A percentile compares a stretch with the other conserved stretches of the same genome.
Evolutionary conservation across 202 grass and related monocot genomes (phyloP).

Genomic region (Panicum virgatum): DNA sequence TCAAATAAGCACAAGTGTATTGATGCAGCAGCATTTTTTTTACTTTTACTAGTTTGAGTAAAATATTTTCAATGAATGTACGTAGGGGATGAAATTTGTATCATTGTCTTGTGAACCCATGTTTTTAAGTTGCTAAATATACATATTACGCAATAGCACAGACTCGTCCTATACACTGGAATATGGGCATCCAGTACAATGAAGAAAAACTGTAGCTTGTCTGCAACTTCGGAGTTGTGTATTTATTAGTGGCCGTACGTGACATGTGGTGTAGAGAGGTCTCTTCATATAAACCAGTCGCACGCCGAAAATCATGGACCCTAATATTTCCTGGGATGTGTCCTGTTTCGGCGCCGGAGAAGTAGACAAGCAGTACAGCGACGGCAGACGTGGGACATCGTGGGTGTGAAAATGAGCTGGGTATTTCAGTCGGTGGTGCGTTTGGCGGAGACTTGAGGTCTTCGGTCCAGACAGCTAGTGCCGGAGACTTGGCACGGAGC

Average conservation of each 20-base stretch:
- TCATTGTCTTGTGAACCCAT: neutral
- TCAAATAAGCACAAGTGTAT: neutral
- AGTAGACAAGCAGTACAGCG: neutral
- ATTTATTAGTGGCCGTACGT: neutral
- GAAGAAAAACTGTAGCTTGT: neutral
- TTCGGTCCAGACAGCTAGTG: no score
- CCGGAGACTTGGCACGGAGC: neutral
- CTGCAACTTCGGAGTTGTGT: neutral
- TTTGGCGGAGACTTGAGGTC: neutral
- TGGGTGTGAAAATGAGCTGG: neutral
- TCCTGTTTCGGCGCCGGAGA: neutral
- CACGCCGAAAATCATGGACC: neutral
- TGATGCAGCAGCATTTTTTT: neutral
- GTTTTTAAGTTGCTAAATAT: neutral
- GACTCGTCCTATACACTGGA: neutral
- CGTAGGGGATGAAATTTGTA: neutral
- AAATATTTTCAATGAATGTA: neutral
- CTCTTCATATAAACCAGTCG: neutral
- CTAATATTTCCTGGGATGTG: neutral
- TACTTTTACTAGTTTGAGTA: neutral
- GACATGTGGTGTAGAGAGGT: neutral
- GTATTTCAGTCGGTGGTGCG: neutral
- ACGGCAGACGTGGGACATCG: neutral
- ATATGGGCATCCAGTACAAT: neutral
- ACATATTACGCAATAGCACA: neutral